These are phyloP conservation scores for Eremochloa ophiuroides DNA, from an alignment of 176 grass and related monocot genomes.

Conservation along the genomic window DNA sequence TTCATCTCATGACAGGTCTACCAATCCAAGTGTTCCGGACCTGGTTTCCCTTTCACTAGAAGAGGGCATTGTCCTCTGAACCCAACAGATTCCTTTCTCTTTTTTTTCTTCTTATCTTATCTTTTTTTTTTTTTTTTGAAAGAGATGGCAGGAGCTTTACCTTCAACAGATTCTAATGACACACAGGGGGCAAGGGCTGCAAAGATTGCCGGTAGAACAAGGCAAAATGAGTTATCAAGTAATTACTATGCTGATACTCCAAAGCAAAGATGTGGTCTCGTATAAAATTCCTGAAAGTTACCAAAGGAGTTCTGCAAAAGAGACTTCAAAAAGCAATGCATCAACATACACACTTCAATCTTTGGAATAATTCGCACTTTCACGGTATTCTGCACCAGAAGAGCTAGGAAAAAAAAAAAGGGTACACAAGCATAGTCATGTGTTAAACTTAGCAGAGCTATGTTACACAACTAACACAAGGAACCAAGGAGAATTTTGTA, in stretches of 20 bases:
- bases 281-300: neutral
- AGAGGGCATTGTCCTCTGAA: neutral
- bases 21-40: neutral
- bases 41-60: neutral
- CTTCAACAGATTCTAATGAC: neutral
- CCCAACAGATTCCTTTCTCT: no score
- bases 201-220: neutral
- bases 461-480: constrained; percentile 16
- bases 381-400: constrained; percentile 22
- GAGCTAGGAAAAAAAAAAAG: neutral
- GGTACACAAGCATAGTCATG: neutral
- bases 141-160: no score
- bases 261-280: neutral
- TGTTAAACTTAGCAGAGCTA: constrained; percentile 15
- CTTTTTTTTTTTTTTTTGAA: no score
- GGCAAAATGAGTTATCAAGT: neutral
- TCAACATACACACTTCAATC: neutral
- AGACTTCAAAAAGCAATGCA: neutral
- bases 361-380: neutral
- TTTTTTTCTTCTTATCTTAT: no score
- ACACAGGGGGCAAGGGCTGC: neutral
- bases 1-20: neutral
- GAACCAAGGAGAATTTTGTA: constrained; percentile 11
- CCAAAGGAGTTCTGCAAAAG: neutral
- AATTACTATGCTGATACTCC: neutral